Percentiles rank a stretch among this genome's conserved stretches.
Evolutionary conservation across 2,329 filamentous ascomycete species (phyloP).

Genomic region (Colletotrichum echinochloae): DNA sequence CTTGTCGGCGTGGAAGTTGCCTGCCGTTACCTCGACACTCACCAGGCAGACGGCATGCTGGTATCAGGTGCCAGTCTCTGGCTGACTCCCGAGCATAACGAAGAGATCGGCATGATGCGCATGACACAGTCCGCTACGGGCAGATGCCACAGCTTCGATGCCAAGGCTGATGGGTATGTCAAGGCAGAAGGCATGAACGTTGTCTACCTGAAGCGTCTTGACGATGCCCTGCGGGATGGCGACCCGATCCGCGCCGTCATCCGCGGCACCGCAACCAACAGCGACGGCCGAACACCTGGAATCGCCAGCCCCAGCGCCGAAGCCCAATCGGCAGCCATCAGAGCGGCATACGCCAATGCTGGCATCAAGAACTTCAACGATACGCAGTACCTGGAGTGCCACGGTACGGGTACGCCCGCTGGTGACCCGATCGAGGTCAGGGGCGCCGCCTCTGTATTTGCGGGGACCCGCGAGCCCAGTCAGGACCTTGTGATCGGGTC

Average conservation of each 20-base stretch:
- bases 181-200: slow-evolving; percentile 58
- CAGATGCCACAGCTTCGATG: slow-evolving; percentile 40
- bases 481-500: slow-evolving; percentile 46
- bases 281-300: slow-evolving; percentile 49
- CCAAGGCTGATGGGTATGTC: slow-evolving; percentile 57
- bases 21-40: slow-evolving; percentile 43
- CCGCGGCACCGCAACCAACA: slow-evolving; percentile 44
- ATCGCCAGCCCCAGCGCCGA: slow-evolving; percentile 49
- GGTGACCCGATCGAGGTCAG: slow-evolving; percentile 54
- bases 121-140: slow-evolving; percentile 6
- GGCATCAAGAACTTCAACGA: slow-evolving; percentile 41
- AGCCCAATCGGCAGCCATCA: slow-evolving; percentile 48
- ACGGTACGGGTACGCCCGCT: slow-evolving; percentile 54
- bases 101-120: slow-evolving; percentile 33
- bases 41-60: slow-evolving; percentile 33
- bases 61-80: slow-evolving; percentile 40
- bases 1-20: slow-evolving; percentile 67
- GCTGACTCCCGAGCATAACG: slow-evolving; percentile 46
- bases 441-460: slow-evolving; percentile 46
- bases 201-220: slow-evolving; percentile 57
- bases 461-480: slow-evolving; percentile 15
- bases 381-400: slow-evolving; percentile 52
- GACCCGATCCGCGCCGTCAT: slow-evolving; percentile 54
- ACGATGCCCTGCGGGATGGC: slow-evolving; percentile 55
- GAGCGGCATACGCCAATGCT: slow-evolving; percentile 46